A percentile compares a stretch with the other conserved stretches of the same genome.
Evolutionary conservation across 768 basidiomycete genomes (phyloP).

Genomic region (Myochromella boudieri): DNA sequence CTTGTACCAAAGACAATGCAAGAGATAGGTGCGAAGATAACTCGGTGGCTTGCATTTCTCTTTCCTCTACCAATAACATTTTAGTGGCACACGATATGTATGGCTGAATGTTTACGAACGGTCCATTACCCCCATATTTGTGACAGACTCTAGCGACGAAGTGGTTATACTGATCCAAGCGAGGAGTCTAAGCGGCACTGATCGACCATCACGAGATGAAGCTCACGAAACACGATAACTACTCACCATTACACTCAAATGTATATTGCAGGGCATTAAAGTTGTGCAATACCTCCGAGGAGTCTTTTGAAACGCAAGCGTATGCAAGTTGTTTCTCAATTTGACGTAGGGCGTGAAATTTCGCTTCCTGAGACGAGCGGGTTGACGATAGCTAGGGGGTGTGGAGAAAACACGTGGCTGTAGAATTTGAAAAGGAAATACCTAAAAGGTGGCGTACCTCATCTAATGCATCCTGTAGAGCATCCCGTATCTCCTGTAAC

Average conservation of each 20-base stretch:
- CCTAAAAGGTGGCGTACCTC: constrained; percentile 46
- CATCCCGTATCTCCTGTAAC: constrained; percentile 37
- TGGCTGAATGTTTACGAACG: constrained; percentile 31
- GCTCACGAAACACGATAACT: background rate
- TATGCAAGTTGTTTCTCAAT: constrained; percentile 57
- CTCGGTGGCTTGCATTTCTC: constrained; percentile 44
- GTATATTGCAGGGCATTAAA: constrained; percentile 73
- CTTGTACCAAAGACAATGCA: constrained; percentile 73
- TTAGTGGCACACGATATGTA: constrained; percentile 6
- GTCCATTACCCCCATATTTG: constrained; percentile 44
- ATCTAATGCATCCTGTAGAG: constrained; percentile 64
- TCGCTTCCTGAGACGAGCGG: constrained; percentile 50
- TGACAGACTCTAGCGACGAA: constrained; percentile 47
- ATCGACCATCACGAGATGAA: background rate
- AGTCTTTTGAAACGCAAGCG: constrained; percentile 43
- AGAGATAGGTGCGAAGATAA: constrained; percentile 55
- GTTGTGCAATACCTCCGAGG: constrained; percentile 44
- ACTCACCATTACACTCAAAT: constrained; percentile 82
- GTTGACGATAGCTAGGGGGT: constrained; percentile 65
- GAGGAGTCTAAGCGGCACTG: constrained; percentile 70
- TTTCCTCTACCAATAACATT: constrained; percentile 26
- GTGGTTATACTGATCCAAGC: constrained; percentile 59
- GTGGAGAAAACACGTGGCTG: too few species aligned
- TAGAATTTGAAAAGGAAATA: too few species aligned
- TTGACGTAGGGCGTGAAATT: constrained; percentile 52